Evolutionary conservation across 2,329 filamentous ascomycete genomes (phyloP), one percentile per base, ranked within the genome.

Genomic region (Aspergillus jensenii): DNA sequence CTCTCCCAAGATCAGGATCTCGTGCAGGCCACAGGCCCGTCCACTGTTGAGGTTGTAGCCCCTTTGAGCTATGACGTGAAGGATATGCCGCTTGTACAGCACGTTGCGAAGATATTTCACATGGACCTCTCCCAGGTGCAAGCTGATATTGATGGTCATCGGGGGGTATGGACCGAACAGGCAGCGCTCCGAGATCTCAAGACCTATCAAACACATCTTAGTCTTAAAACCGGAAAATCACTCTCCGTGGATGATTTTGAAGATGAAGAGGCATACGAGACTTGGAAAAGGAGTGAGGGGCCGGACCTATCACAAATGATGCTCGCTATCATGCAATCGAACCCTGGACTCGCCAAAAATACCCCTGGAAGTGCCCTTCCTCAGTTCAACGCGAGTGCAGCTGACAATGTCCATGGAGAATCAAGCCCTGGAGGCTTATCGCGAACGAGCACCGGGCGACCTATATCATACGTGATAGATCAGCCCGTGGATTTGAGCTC

Each of bases 1-100:
- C 83, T 99, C 62, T 90, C 91, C 52, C 95, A 97, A 73, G 93
- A 98, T 68, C 91, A 96, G 74, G 92, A 98, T 71, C 81, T 99
- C 52, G 86, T 87, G 47, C 82, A 87, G 84, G 64, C 81, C 67
- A 65, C 78, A 83, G 82, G 86, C 14, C 76, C 86, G 21, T 62
- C 84, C 48, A 90, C 88, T 8, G 83, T 95, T 62, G 93, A 97
- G 73, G 90, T 93, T 21, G 83, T 90, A 56, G 85, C 92, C 3
- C 92, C 93, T 11, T 79, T 96, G 58, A 95, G 87, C 69, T 91
- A 96, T 74, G 91, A 97, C 74, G 89, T 98, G 71, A 96, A 95
- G 76, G 95, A 99, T 71, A 99, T 99, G 95, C 88, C 88, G 39
- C 84, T 97, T 76, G 95, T 96, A 27, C 89, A 95, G 72, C 85